These are phyloP conservation scores for Buxus sempervirens DNA, from an alignment of 164 flowering plant species.

Conservation along the genomic window DNA sequence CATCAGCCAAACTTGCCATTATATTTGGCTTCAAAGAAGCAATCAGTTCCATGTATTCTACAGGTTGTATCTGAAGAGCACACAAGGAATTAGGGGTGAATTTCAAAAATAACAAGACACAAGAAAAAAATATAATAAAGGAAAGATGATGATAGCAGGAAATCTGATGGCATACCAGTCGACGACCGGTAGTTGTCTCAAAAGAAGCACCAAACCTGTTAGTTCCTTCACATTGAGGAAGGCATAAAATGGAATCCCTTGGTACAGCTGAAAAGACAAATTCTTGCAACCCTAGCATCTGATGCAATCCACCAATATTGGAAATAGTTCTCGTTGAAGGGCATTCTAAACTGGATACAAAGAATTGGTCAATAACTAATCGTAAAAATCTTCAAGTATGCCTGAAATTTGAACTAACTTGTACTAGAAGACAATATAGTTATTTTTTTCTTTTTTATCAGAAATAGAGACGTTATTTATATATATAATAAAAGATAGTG, in stretches of 20 bases:
- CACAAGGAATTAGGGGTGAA: constrained; percentile 1
- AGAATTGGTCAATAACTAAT: not conserved
- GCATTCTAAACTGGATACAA: constrained; percentile 52
- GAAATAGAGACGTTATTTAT: too few relatives aligned
- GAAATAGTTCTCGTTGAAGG: constrained; percentile 56
- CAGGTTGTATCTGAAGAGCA: constrained; percentile 56
- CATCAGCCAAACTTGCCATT: constrained; percentile 84
- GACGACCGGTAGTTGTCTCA: constrained; percentile 76
- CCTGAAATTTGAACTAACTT: not conserved
- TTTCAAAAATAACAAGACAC: not conserved
- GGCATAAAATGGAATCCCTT: constrained; percentile 64
- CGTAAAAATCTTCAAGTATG: not conserved
- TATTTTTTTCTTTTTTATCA: too few relatives aligned
- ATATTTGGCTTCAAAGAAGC: constrained; percentile 65
- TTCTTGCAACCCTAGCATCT: constrained; percentile 60
- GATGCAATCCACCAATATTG: constrained; percentile 64
- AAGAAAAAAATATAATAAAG: not conserved
- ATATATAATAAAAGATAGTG: too few relatives aligned
- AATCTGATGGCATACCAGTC: constrained; percentile 37
- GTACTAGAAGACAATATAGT: too few relatives aligned
- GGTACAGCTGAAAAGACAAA: constrained; percentile 58
- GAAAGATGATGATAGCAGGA: not conserved
- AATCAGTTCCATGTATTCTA: constrained; percentile 67
- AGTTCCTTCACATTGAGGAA: constrained; percentile 53
- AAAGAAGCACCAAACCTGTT: constrained; percentile 77